Conservation (phyloP, 306 rosid genomes). For the Prunus davidiana region DNA sequence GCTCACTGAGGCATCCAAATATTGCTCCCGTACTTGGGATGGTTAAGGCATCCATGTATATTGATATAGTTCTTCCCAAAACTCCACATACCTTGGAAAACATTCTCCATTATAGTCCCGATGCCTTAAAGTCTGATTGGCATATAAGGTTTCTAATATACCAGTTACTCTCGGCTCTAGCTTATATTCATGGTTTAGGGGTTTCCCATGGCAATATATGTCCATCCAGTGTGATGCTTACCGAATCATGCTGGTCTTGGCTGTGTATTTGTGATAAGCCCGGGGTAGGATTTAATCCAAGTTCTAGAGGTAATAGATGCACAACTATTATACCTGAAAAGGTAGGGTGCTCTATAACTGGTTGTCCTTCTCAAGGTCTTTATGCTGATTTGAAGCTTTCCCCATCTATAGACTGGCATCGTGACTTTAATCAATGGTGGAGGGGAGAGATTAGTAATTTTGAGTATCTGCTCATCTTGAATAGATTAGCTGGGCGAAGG, state of each 20-base stretch:
- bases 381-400: constrained; percentile 78
- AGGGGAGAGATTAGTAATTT: constrained; percentile 92
- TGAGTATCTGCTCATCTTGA: constrained; percentile 88
- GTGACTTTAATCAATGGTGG: constrained; percentile 85
- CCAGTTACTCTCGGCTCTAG: constrained; percentile 77
- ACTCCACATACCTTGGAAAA: constrained; percentile 69
- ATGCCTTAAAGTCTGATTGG: constrained; percentile 82
- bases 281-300: constrained; percentile 36
- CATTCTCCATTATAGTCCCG: constrained; percentile 75
- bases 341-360: constrained; percentile 42
- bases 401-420: constrained; percentile 67
- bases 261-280: constrained; percentile 57
- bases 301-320: constrained; percentile 30
- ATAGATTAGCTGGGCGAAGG: constrained; percentile 88
- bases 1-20: constrained; percentile 92
- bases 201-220: constrained; percentile 71
- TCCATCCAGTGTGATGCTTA: constrained; percentile 79
- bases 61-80: constrained; percentile 56
- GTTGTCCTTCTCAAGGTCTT: constrained; percentile 56
- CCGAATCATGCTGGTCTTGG: constrained; percentile 88
- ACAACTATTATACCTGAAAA: constrained; percentile 21
- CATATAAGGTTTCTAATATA: constrained; percentile 71
- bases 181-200: constrained; percentile 81
- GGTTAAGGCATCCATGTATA: constrained; percentile 43
- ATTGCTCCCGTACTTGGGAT: constrained; percentile 70